Conservation (phyloP, 352 stramenopile genomes). For the Globisporangium viniferum region DNA sequence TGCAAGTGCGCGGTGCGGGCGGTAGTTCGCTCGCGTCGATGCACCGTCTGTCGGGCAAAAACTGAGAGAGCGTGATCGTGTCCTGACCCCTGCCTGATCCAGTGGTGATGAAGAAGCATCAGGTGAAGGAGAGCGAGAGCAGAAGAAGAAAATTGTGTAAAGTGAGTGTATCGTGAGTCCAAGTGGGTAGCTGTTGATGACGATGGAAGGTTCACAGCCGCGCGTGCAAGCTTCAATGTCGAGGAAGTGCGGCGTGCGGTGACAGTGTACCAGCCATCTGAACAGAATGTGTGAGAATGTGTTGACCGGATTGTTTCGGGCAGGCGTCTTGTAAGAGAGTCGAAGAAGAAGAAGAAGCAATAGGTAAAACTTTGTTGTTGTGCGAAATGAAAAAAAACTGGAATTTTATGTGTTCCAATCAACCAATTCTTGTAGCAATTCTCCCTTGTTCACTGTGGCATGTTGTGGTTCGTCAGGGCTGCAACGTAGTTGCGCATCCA, state of each 20-base stretch:
- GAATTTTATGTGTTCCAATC: neutral
- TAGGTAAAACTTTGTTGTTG: conserved; percentile 5
- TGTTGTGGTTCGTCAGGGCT: neutral
- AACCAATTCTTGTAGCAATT: neutral
- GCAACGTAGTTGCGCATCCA: conserved; percentile 25
- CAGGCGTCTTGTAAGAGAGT: neutral
- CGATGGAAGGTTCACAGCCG: neutral
- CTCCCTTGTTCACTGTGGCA: no score
- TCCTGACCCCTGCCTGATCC: neutral
- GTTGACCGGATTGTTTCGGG: neutral
- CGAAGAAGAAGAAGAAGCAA: neutral
- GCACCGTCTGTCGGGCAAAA: conserved; percentile 46
- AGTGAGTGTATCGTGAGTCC: conserved; percentile 13
- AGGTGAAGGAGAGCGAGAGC: neutral
- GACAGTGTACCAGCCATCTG: neutral
- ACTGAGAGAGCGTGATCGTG: conserved; percentile 24
- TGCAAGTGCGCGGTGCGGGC: conserved; percentile 75
- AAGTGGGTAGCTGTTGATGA: neutral
- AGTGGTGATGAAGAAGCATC: conserved; percentile 22
- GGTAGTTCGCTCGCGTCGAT: conserved; percentile 39
- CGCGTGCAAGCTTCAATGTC: neutral
- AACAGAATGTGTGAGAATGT: conserved; percentile 5
- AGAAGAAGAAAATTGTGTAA: conserved; percentile 13
- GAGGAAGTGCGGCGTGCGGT: neutral
- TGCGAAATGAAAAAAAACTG: conserved; percentile 4